Conservation (phyloP, 331 rosid species). For the Quercus tomentella region DNA sequence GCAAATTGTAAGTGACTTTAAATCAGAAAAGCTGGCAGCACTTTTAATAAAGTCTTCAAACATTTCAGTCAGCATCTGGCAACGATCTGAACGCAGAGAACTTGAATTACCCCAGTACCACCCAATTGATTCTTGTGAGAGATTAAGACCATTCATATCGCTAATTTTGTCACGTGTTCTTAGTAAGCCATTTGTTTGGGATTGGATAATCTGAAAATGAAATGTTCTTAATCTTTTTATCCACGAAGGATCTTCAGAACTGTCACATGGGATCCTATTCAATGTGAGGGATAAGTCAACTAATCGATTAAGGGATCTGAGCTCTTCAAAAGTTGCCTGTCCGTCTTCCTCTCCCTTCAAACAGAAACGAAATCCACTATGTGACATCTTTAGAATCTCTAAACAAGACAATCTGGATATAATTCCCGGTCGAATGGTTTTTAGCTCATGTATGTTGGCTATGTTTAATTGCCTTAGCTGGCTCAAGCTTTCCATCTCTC, state of each 20-base stretch:
- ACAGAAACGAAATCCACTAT: background rate
- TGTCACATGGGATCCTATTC: slow-evolving; percentile 8
- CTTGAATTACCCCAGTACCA: slow-evolving; percentile 1
- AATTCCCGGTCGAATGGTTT: background rate
- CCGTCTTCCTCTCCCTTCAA: background rate
- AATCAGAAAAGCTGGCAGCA: background rate
- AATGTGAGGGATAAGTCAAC: slow-evolving; percentile 9
- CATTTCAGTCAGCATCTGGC: background rate
- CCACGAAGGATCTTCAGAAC: background rate
- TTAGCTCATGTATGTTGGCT: slow-evolving; percentile 1
- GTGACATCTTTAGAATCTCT: slow-evolving; percentile 19
- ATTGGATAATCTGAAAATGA: background rate
- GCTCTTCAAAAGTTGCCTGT: slow-evolving; percentile 19
- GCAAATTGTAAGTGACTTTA: background rate
- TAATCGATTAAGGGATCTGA: background rate
- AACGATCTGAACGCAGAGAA: background rate
- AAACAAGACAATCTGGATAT: slow-evolving; percentile 8
- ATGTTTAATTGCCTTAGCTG: slow-evolving; percentile 9
- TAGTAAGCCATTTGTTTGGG: background rate
- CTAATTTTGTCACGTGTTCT: slow-evolving; percentile 2
- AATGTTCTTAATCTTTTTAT: slow-evolving; percentile 10
- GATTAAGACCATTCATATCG: slow-evolving; percentile 12
- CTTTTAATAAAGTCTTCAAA: background rate
- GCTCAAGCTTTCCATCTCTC: slow-evolving; percentile 6
- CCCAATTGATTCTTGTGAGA: slow-evolving; percentile 2